Percentiles rank a stretch among this genome's conserved stretches.
Conservation (phyloP, 345 rosid species). For the Pistacia integerrima region DNA sequence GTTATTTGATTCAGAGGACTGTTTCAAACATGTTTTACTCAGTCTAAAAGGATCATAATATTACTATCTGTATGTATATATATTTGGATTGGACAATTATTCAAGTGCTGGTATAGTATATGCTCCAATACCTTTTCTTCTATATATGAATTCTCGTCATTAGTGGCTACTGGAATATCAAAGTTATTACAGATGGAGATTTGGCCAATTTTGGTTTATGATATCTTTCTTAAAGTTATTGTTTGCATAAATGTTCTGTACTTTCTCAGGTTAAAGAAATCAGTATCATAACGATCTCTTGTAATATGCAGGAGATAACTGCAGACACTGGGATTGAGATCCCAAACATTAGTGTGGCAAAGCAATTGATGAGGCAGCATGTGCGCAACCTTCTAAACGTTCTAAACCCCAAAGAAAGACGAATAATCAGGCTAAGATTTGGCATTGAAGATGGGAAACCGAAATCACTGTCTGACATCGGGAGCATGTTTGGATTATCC, state of each 20-base stretch:
- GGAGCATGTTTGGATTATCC: conserved; percentile 56
- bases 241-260: not conserved
- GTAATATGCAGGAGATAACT: conserved; percentile 59
- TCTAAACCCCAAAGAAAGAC: conserved; percentile 71
- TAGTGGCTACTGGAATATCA: not conserved
- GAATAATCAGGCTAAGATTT: conserved; percentile 70
- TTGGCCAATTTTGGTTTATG: not conserved
- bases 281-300: not conserved
- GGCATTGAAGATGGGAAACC: conserved; percentile 70
- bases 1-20: not conserved
- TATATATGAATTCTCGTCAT: not conserved
- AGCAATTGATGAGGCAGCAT: conserved; percentile 72
- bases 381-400: conserved; percentile 53
- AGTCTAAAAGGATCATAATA: not conserved
- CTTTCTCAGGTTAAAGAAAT: not conserved
- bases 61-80: not conserved
- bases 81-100: not conserved
- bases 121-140: not conserved
- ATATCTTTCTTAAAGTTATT: not conserved
- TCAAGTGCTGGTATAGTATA: not conserved
- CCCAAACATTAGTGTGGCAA: conserved; percentile 59
- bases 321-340: conserved; percentile 65
- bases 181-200: conserved; percentile 1
- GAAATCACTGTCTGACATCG: conserved; percentile 69
- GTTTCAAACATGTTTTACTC: not conserved